phyloP scores from a whole-genome alignment of 116 monocot species.

The Zostera marina region DNA sequence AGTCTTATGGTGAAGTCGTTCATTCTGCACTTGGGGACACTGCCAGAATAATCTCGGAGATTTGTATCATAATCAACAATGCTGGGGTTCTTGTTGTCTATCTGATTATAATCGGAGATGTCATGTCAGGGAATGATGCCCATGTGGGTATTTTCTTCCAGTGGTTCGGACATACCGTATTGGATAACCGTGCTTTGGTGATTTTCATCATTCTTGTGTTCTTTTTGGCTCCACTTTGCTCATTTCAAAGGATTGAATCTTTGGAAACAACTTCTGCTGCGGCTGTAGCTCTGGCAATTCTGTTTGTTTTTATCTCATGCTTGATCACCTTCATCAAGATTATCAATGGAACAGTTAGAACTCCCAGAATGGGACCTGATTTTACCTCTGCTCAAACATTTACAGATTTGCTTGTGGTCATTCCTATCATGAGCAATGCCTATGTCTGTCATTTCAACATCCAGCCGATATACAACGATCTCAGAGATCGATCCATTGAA shows the following conservation, averaged over 20 bases:
- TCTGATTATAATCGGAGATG: constrained; percentile 44
- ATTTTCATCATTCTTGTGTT: constrained; percentile 43
- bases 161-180: constrained; percentile 35
- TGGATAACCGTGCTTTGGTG: constrained; percentile 57
- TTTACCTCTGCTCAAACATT: constrained; percentile 35
- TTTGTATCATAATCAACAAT: constrained; percentile 77
- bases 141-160: constrained; percentile 81
- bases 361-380: constrained; percentile 69
- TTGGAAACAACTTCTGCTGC: constrained; percentile 60
- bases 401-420: constrained; percentile 73
- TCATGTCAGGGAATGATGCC: constrained; percentile 58
- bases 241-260: constrained; percentile 72
- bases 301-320: constrained; percentile 70
- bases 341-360: constrained; percentile 23
- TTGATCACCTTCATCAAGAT: constrained; percentile 44
- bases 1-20: constrained; percentile 68
- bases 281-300: constrained; percentile 66
- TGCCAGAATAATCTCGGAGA: constrained; percentile 39
- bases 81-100: constrained; percentile 77
- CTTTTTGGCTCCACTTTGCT: constrained; percentile 63
- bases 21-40: constrained; percentile 44
- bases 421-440: constrained; percentile 97
- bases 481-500: constrained; percentile 45
- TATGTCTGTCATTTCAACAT: constrained; percentile 96
- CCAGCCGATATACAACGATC: constrained; percentile 89